phyloP scores from a whole-genome alignment of 148 eudicot genomes.

The Euryodendron excelsum region DNA sequence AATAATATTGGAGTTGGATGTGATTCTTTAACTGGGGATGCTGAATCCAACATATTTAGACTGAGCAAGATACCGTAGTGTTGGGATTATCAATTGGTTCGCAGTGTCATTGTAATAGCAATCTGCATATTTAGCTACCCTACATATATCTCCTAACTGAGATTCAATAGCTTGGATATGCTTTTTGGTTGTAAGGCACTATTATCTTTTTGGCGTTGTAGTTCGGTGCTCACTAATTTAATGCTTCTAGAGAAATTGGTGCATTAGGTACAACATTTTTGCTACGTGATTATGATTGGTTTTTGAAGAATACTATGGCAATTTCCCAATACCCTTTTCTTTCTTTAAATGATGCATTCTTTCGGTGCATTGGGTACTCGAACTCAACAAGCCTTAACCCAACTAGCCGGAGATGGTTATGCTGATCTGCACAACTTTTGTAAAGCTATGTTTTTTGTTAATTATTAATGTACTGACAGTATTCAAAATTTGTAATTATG shows the following conservation, averaged over 20 bases:
- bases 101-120: no score
- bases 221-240: background rate
- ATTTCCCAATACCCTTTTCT: no score
- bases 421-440: no score
- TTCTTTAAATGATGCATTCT: no score
- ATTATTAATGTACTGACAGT: background rate
- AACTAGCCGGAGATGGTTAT: no score
- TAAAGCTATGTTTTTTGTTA: no score
- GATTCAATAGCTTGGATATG: background rate
- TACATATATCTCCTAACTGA: background rate
- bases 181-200: background rate
- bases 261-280: background rate
- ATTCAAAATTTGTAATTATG: background rate
- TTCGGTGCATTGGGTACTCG: no score
- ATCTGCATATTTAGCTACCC: constrained; percentile 2
- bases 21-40: background rate
- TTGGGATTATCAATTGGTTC: background rate
- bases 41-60: background rate
- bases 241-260: background rate
- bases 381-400: no score
- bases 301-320: no score
- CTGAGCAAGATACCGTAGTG: background rate
- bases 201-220: background rate
- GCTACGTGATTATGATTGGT: background rate
- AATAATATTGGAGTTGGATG: background rate